Evolutionary conservation across 805 yeast genomes (phyloP).

Genomic region (Wickerhamomyces hampshirensis): DNA sequence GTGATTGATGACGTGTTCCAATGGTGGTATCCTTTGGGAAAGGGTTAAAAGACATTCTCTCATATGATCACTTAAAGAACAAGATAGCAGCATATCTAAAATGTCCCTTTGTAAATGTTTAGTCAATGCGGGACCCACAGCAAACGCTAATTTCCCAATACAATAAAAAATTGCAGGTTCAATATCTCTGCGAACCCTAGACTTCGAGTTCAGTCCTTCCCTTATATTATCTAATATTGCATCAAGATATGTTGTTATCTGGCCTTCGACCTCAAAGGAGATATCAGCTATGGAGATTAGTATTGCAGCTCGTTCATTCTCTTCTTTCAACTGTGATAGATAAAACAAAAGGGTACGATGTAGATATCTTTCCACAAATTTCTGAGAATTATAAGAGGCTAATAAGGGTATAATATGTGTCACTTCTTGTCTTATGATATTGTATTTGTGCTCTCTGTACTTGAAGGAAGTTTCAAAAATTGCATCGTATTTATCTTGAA

Average conservation of each 20-base stretch:
- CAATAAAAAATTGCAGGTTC: slow-evolving; percentile 88
- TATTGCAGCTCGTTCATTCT: slow-evolving; percentile 71
- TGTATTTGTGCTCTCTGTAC: slow-evolving; percentile 73
- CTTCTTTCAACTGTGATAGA: slow-evolving; percentile 69
- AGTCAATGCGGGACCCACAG: slow-evolving; percentile 91
- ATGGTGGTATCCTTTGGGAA: slow-evolving; percentile 70
- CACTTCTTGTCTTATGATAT: slow-evolving; percentile 78
- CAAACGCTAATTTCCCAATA: slow-evolving; percentile 76
- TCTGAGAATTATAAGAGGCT: slow-evolving; percentile 69
- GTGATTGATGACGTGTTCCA: slow-evolving; percentile 67
- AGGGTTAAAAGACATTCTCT: slow-evolving; percentile 67
- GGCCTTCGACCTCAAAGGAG: slow-evolving; percentile 68
- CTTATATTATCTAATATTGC: slow-evolving; percentile 79
- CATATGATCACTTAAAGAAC: slow-evolving; percentile 82
- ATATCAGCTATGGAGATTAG: slow-evolving; percentile 81
- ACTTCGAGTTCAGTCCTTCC: slow-evolving; percentile 59
- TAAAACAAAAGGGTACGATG: slow-evolving; percentile 76
- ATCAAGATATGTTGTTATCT: slow-evolving; percentile 82
- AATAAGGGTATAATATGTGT: slow-evolving; percentile 76
- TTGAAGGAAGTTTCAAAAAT: slow-evolving; percentile 71
- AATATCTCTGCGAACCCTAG: slow-evolving; percentile 59
- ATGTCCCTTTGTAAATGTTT: slow-evolving; percentile 82
- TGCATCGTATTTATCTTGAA: slow-evolving; percentile 67
- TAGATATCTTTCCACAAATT: slow-evolving; percentile 76
- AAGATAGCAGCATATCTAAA: slow-evolving; percentile 70